Percentiles rank a stretch among this genome's conserved stretches.
phyloP scores from a whole-genome alignment of 305 asterid species.

The Petunia hybrid region DNA sequence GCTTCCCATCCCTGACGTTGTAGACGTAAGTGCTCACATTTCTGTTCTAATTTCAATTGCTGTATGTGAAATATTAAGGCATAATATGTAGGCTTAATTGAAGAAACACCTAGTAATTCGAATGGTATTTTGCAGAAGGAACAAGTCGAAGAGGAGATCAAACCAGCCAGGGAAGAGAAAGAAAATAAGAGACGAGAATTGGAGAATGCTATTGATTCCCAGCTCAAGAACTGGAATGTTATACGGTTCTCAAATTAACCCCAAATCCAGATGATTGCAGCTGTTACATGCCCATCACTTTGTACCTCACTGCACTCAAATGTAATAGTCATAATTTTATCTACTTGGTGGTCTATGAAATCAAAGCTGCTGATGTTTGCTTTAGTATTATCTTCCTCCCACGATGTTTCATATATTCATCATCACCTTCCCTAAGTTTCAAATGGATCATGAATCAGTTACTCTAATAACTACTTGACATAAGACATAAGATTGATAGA shows the following conservation, averaged over 20 bases:
- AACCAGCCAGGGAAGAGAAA: slow-evolving; percentile 38
- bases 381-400: not conserved
- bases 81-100: not conserved
- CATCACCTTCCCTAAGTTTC: not conserved
- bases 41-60: not conserved
- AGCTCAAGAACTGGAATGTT: slow-evolving; percentile 54
- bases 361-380: slow-evolving; percentile 1
- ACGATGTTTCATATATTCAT: no score
- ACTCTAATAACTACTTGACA: not conserved
- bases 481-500: not conserved
- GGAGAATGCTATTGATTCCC: slow-evolving; percentile 53
- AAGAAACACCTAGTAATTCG: not conserved
- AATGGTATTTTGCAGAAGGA: slow-evolving; percentile 38
- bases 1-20: slow-evolving; percentile 52
- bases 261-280: slow-evolving; percentile 11
- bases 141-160: slow-evolving; percentile 45
- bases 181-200: slow-evolving; percentile 51
- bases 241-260: not conserved
- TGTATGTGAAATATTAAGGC: not conserved
- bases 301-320: not conserved
- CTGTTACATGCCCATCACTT: not conserved
- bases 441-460: not conserved
- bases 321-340: not conserved
- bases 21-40: slow-evolving; percentile 43
- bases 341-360: not conserved